Conservation (phyloP, 2,329 filamentous ascomycete species). For the Clarireedia paspali region DNA sequence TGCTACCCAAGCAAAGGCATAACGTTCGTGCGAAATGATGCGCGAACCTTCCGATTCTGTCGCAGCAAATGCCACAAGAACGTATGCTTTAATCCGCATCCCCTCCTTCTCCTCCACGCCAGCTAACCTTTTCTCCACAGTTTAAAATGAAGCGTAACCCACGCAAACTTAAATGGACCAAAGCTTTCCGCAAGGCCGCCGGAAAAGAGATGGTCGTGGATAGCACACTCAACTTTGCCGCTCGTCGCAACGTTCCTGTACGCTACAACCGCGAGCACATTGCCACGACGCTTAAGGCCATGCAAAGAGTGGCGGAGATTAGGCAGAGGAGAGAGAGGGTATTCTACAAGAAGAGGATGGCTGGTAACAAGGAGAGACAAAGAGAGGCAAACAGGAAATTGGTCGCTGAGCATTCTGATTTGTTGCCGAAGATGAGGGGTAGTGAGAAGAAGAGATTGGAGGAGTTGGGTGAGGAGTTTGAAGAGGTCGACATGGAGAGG, state of each 20-base stretch:
- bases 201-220: slow-evolving; percentile 91
- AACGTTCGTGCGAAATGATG: slow-evolving; percentile 33
- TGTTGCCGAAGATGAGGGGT: slow-evolving; percentile 67
- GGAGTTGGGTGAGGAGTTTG: slow-evolving; percentile 34
- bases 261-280: slow-evolving; percentile 94
- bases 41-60: slow-evolving; percentile 51
- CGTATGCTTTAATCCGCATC: slow-evolving; percentile 12
- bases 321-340: slow-evolving; percentile 73
- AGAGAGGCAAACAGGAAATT: slow-evolving; percentile 75
- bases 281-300: slow-evolving; percentile 79
- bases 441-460: slow-evolving; percentile 54
- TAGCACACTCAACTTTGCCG: slow-evolving; percentile 84
- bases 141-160: slow-evolving; percentile 99
- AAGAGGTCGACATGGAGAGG: slow-evolving; percentile 45
- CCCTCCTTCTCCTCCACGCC: neutral
- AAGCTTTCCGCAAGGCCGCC: slow-evolving; percentile 77
- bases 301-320: slow-evolving; percentile 86
- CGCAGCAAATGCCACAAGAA: slow-evolving; percentile 40
- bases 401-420: slow-evolving; percentile 85
- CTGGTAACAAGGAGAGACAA: slow-evolving; percentile 78
- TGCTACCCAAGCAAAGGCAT: slow-evolving; percentile 57
- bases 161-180: slow-evolving; percentile 94
- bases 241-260: slow-evolving; percentile 86
- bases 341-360: slow-evolving; percentile 92
- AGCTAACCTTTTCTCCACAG: slow-evolving; percentile 28